Evolutionary conservation across 2,329 filamentous ascomycete species (phyloP), one percentile per base, ranked within the genome.

Genomic region (Clarireedia hainanense): DNA sequence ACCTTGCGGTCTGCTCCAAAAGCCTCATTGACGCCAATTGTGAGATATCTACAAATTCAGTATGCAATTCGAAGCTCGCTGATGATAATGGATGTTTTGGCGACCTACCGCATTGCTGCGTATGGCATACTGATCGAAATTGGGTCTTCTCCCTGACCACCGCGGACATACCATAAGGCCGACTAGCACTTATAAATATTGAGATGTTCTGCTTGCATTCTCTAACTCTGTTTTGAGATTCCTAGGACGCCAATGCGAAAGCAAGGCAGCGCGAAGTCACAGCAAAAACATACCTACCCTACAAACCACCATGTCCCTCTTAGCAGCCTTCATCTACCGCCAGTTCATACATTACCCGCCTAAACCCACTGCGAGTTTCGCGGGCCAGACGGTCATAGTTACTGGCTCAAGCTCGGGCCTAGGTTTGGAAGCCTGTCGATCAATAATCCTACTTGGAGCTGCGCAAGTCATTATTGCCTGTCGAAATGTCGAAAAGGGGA

Each of bases 371-470:
- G 15, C 39, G 6, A 46, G 58, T 30, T 63, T 63, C 54, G 58
- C 27, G 9, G 61, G 60, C 4, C 58, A 65, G 53, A 62, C 60
- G 0, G 73, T 74, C 51, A 74, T 80, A 40, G 68, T 81, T 14
- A 79, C 77, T 0, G 78, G 78, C 1, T 65, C 71, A n/a, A 80
- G 78, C 57, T 65, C 63, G 0, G 78, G 79, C 0, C 66, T 81
- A 0, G 78, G 79, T 0, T 68, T 75, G 14, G 74, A 76, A 57
- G 64, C 72, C 1, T 67, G 71, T 15, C 63, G 66, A 0, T 72
- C 74, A 37, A 67, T 80, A 36, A 58, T 57, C 10, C 53, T 57
- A 23, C 57, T 64, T 2, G 53, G 52, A 2, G 63, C 61, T 2
- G 17, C 48, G 2, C 60, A 67, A 75, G 7, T 65, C 62, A 63